Percentiles rank a stretch among this genome's conserved stretches.
Evolutionary conservation across 148 eudicot genomes (phyloP).

Genomic region (Camellia granthamiana): DNA sequence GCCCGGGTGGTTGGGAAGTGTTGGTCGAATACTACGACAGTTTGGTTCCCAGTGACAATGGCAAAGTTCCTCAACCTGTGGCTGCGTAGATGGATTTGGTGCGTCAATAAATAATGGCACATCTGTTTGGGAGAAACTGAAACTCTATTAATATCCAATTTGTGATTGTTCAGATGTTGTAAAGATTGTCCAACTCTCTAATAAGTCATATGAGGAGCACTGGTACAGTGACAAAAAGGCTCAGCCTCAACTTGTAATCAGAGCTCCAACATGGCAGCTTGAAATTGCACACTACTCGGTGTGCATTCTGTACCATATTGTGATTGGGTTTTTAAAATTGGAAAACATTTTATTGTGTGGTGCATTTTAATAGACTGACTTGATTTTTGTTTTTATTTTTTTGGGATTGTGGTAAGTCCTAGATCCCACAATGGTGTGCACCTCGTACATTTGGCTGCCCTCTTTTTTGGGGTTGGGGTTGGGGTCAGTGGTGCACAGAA

Average conservation of each 20-base stretch:
- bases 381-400: too few species aligned
- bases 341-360: background rate
- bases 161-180: background rate
- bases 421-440: too few species aligned
- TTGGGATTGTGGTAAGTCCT: too few species aligned
- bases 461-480: too few species aligned
- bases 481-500: too few species aligned
- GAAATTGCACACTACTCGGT: too few species aligned
- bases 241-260: too few species aligned
- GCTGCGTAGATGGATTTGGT: conserved; percentile 22
- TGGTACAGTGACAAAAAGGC: background rate
- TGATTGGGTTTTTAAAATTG: background rate
- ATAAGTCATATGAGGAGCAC: background rate
- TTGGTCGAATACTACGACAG: conserved; percentile 60
- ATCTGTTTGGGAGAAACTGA: background rate
- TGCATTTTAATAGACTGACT: background rate
- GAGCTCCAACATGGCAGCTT: too few species aligned
- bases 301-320: background rate
- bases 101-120: background rate
- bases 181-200: background rate
- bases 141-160: background rate
- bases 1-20: conserved; percentile 74
- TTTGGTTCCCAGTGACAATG: conserved; percentile 34
- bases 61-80: conserved; percentile 30
- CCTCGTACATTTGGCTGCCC: too few species aligned